Base-by-base conservation (phyloP, 176 grass and related monocot genomes). In the Cenchrus purpureus region DNA sequence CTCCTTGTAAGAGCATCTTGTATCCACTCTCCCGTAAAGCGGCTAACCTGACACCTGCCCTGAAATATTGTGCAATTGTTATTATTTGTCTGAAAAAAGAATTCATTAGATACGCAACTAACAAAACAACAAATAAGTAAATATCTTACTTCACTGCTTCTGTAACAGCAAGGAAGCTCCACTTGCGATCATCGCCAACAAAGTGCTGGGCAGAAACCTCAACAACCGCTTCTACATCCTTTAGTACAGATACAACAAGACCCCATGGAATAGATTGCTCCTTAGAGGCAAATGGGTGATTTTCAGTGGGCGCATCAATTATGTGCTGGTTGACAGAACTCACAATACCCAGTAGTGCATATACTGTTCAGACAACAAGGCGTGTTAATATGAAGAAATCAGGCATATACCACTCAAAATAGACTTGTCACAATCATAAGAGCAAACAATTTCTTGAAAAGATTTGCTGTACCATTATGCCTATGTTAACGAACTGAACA, bases 1-100 rank as follows among this genome's bases (percentile, higher is more conserved):
- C 97, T 86, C 97, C 97, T 94, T 99, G 97, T 78, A 99, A 84
- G 66, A 99, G 93, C 91, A 96, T 92, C 79, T 82, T 99, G 86
- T 91, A 99, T 80, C 93, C 97, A 79, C 90, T 88, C 81, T 99
- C 93, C 56, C 88, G 79, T 70, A 99, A 99, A 87, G 93, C 86
- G 16, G 82, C 97, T 90, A 99, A 87, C 79, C 97, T 91, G 83
- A 92, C 88, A 71, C 91, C 61, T 79, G 84, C 97, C 86, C 97
- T 99, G 79, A 77, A 77, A 81, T 57, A 48, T 70, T 71, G 34
- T 12, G 5, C 12, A 78, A 25, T 12, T 42, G n/a, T 42, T 84
- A 82, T 89, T 48, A 71, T 57, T n/a, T 20, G 3, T 59, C 70
- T 77, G 73, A 75, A 78, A 43, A 67, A 74, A 40, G 15, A 25